These are phyloP conservation scores for Dichomitus squalens DNA, from an alignment of 1,284 basidiomycete genomes.

Conservation along the genomic window DNA sequence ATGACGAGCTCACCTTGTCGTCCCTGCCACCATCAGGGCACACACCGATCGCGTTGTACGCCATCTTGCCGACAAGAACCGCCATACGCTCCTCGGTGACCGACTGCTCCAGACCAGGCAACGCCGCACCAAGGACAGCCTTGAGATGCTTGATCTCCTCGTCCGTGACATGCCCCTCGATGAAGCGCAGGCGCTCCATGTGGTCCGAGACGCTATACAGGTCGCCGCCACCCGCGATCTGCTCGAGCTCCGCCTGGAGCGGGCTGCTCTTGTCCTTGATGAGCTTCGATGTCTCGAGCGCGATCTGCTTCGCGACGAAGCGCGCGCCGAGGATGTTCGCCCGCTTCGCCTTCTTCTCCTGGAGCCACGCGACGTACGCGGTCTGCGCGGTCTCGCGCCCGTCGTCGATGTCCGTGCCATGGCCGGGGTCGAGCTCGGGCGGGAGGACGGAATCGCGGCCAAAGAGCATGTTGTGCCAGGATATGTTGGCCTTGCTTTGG, in stretches of 20 bases:
- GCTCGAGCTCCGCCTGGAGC: constrained; percentile 31
- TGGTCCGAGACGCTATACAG: constrained; percentile 74
- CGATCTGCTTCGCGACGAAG: constrained; percentile 72
- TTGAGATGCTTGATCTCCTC: constrained; percentile 57
- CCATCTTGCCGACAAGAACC: constrained; percentile 67
- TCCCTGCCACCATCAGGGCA: constrained; percentile 64
- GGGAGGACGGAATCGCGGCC: constrained; percentile 65
- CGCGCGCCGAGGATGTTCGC: constrained; percentile 63
- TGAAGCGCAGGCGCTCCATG: constrained; percentile 68
- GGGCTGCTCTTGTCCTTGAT: constrained; percentile 31
- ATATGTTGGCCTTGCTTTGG: constrained; percentile 51
- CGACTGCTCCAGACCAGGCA: constrained; percentile 73
- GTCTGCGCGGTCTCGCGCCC: constrained; percentile 60
- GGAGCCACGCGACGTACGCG: constrained; percentile 56
- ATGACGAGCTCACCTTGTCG: constrained; percentile 54
- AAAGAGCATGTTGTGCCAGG: constrained; percentile 72
- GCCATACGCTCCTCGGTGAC: constrained; percentile 64
- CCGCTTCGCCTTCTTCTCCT: constrained; percentile 43
- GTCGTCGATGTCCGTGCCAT: constrained; percentile 37
- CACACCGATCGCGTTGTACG: constrained; percentile 76
- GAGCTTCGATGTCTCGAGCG: constrained; percentile 63
- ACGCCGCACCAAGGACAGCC: constrained; percentile 57
- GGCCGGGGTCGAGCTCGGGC: constrained; percentile 43
- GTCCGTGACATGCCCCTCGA: constrained; percentile 50
- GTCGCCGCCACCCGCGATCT: constrained; percentile 48